Evolutionary conservation across 768 basidiomycete species (phyloP).

Genomic region (Agaricus sinodeliciosus): DNA sequence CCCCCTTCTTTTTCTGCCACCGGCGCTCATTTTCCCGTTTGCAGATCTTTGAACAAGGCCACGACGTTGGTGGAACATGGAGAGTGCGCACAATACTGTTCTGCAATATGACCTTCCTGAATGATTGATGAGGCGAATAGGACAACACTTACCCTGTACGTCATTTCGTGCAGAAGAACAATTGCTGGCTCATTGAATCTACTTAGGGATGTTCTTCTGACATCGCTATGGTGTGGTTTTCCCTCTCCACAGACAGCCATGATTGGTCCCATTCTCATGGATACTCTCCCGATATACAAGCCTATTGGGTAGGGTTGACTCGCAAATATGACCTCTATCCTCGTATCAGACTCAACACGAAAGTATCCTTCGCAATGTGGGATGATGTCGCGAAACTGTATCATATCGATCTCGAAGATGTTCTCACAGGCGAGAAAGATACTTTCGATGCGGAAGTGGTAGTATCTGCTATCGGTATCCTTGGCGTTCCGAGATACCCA

Average conservation of each 20-base stretch:
- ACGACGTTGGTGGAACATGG: slow-evolving; percentile 46
- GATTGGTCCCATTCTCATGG: slow-evolving; percentile 38
- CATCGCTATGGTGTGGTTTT: slow-evolving; percentile 34
- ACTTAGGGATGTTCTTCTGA: slow-evolving; percentile 39
- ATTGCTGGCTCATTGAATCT: not conserved
- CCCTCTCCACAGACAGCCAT: slow-evolving; percentile 40
- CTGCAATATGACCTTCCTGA: not conserved
- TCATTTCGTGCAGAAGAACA: not conserved
- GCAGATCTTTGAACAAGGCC: slow-evolving; percentile 41
- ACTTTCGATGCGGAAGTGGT: slow-evolving; percentile 36
- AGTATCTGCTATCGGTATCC: slow-evolving; percentile 42
- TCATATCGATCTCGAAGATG: slow-evolving; percentile 26
- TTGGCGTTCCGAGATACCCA: slow-evolving; percentile 37
- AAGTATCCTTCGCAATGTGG: slow-evolving; percentile 43
- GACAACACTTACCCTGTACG: slow-evolving; percentile 30
- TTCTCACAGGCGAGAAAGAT: slow-evolving; percentile 22
- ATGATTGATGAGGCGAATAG: slow-evolving; percentile 13
- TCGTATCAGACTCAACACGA: slow-evolving; percentile 35
- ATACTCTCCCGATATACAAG: slow-evolving; percentile 32
- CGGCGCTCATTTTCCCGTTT: not conserved
- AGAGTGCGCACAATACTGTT: slow-evolving; percentile 27
- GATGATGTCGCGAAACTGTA: slow-evolving; percentile 29
- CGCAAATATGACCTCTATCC: slow-evolving; percentile 35
- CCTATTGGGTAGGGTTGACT: slow-evolving; percentile 35
- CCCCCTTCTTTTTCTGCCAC: not conserved